These are phyloP conservation scores for Asterella californica DNA, from an alignment of 225 moss, liverwort and hornwort species.

Conservation along the genomic window DNA sequence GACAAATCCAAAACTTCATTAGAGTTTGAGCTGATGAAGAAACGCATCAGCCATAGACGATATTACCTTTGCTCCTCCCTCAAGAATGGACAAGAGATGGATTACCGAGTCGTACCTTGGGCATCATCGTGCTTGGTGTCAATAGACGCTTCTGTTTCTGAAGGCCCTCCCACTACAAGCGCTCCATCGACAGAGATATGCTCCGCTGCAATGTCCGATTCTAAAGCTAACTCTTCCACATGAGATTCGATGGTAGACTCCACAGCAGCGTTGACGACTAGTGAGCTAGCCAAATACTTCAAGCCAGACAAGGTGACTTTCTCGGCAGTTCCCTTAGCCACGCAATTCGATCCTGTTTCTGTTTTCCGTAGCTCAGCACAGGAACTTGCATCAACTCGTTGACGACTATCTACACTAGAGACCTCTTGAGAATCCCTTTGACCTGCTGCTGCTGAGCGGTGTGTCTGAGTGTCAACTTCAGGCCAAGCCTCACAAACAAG, in stretches of 20 bases:
- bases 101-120: not conserved
- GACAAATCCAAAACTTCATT: not conserved
- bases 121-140: not conserved
- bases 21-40: not conserved
- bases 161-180: conserved; percentile 6
- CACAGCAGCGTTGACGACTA: not conserved
- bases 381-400: conserved; percentile 8
- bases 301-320: not conserved
- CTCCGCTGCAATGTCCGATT: not conserved
- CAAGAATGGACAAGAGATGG: not conserved
- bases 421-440: not conserved
- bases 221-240: not conserved
- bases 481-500: not conserved
- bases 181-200: not conserved
- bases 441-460: conserved; percentile 2
- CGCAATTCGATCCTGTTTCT: not conserved
- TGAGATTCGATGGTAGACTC: not conserved
- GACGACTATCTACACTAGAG: not conserved
- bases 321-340: not conserved
- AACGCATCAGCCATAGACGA: no score
- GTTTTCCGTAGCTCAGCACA: not conserved
- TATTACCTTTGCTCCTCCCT: not conserved
- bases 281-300: conserved; percentile 2
- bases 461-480: not conserved
- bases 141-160: not conserved